Percentiles rank a stretch among this genome's conserved stretches.
phyloP scores from a whole-genome alignment of 2,329 filamentous ascomycete genomes.

The Stagonosporopsis vannaccii region DNA sequence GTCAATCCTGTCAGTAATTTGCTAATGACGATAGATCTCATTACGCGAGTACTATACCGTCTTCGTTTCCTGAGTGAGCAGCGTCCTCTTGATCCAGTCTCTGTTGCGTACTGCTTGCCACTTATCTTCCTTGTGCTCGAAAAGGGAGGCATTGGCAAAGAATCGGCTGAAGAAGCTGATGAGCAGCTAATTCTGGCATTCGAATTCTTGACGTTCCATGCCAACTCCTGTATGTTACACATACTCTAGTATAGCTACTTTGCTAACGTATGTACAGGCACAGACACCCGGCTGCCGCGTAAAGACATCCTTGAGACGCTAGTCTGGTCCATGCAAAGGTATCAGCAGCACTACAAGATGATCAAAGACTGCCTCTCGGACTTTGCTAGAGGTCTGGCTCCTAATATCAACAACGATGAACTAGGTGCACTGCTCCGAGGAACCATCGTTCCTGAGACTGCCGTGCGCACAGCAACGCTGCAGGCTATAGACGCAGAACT shows the following conservation, averaged over 20 bases:
- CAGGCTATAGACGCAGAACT: conserved; percentile 92
- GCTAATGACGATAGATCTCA: conserved; percentile 54
- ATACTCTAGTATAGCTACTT: no score
- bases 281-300: conserved; percentile 78
- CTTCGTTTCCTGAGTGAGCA: conserved; percentile 91
- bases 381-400: conserved; percentile 81
- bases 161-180: conserved; percentile 77
- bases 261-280: conserved; percentile 46
- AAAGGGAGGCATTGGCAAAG: conserved; percentile 76
- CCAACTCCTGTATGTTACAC: conserved; percentile 68
- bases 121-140: conserved; percentile 80
- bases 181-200: conserved; percentile 88
- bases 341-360: conserved; percentile 92
- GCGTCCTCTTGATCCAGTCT: conserved; percentile 88
- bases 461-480: conserved; percentile 83
- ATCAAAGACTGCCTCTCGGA: conserved; percentile 93
- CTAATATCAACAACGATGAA: conserved; percentile 78
- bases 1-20: not conserved
- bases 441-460: conserved; percentile 76
- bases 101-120: conserved; percentile 85
- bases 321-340: conserved; percentile 83
- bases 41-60: conserved; percentile 89
- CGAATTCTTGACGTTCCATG: conserved; percentile 89
- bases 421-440: conserved; percentile 79
- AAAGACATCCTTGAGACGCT: conserved; percentile 74